Evolutionary conservation across 257 asterid species (phyloP).

Genomic region (Eustoma russellianum): DNA sequence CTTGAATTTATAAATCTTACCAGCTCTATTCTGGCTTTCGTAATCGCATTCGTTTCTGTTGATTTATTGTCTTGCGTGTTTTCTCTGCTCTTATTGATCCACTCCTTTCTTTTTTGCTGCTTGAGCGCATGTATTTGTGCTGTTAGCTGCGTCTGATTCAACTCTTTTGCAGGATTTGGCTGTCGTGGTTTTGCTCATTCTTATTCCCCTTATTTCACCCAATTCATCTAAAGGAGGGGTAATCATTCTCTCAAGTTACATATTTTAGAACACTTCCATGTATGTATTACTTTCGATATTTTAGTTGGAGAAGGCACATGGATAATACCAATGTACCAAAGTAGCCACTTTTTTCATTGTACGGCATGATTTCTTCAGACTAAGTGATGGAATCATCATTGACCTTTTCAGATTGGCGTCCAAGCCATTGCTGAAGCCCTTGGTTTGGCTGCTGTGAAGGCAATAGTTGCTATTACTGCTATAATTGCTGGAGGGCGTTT

Average conservation of each 20-base stretch:
- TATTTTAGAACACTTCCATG: not conserved
- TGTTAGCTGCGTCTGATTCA: slow-evolving; percentile 15
- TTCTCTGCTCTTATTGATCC: not conserved
- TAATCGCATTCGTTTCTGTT: slow-evolving; percentile 7
- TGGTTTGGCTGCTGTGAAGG: slow-evolving; percentile 99
- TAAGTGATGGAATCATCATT: not conserved
- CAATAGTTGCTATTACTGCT: slow-evolving; percentile 92
- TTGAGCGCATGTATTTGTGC: slow-evolving; percentile 2
- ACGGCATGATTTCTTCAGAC: slow-evolving; percentile 11
- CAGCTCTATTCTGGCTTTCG: not conserved
- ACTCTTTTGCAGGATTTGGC: slow-evolving; percentile 72
- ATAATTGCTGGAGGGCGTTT: slow-evolving; percentile 97
- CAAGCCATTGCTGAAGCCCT: slow-evolving; percentile 99
- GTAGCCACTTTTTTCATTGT: not conserved
- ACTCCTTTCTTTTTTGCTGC: not conserved
- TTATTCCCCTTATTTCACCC: slow-evolving; percentile 96
- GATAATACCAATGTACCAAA: no score
- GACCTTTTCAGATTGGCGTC: slow-evolving; percentile 68
- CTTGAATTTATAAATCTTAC: not conserved
- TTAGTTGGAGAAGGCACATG: no score
- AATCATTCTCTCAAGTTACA: slow-evolving; percentile 12
- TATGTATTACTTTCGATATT: not conserved
- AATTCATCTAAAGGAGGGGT: slow-evolving; percentile 99
- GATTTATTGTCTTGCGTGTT: not conserved
- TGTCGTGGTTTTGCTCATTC: slow-evolving; percentile 96